phyloP scores from a whole-genome alignment of 192 early-diverging fungal genomes.

The Mortierella alpina region DNA sequence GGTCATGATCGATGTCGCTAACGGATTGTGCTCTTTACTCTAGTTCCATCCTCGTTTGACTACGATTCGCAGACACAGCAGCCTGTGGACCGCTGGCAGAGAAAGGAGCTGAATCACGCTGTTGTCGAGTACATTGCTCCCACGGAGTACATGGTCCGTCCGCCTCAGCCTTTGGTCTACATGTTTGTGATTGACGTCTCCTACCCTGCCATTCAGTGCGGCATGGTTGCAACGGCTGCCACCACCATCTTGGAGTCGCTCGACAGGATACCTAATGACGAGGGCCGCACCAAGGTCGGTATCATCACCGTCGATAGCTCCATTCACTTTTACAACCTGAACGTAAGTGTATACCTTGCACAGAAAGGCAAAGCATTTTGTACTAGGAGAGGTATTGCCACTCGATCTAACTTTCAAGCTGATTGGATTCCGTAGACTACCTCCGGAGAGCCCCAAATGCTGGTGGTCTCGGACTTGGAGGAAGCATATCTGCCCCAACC shows the following conservation, averaged over 20 bases:
- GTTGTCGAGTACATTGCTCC: conserved; percentile 97
- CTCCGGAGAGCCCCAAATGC: conserved; percentile 90
- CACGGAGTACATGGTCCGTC: conserved; percentile 97
- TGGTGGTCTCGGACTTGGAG: conserved; percentile 92
- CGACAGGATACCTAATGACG: conserved; percentile 87
- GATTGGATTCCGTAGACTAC: conserved; percentile 32
- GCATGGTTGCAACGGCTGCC: conserved; percentile 78
- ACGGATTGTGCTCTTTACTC: not conserved
- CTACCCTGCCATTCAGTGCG: conserved; percentile 86
- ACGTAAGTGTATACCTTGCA: conserved; percentile 30
- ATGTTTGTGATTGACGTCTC: conserved; percentile 97
- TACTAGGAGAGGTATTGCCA: not conserved
- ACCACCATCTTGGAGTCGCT: conserved; percentile 84
- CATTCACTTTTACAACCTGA: conserved; percentile 94
- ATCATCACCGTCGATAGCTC: conserved; percentile 91
- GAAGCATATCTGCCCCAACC: conserved; percentile 92
- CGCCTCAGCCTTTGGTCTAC: conserved; percentile 95
- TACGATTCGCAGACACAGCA: conserved; percentile 82
- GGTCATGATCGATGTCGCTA: not conserved
- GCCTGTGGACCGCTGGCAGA: conserved; percentile 86
- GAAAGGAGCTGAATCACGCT: conserved; percentile 88
- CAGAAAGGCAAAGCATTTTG: not conserved
- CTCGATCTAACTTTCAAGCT: not conserved
- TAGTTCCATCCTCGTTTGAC: conserved; percentile 79
- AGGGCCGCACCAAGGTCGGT: conserved; percentile 88